Percentiles rank a stretch among this genome's conserved stretches.
Evolutionary conservation across 371 early-diverging fungal genomes (phyloP).

Genomic region (Mortierella sp.): DNA sequence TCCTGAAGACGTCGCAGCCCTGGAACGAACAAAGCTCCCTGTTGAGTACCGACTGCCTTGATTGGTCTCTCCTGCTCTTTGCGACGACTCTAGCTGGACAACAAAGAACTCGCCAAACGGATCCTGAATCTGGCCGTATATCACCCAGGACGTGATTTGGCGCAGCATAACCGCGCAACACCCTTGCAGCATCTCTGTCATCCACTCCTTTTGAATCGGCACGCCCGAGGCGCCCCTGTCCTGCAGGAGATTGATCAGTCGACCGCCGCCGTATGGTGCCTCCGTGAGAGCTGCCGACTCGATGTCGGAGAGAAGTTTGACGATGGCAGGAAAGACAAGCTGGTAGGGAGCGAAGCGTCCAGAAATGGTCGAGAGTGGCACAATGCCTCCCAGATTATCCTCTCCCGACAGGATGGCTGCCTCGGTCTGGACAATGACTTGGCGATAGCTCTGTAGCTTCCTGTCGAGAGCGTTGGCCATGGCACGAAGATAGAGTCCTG

Average conservation of each 20-base stretch:
- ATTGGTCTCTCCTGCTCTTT: not conserved
- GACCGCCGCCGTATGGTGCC: constrained; percentile 63
- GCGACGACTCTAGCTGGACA: constrained; percentile 12
- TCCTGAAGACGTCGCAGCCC: not conserved
- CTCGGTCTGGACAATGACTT: constrained; percentile 70
- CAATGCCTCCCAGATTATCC: constrained; percentile 51
- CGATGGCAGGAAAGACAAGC: constrained; percentile 50
- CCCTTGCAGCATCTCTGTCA: constrained; percentile 66
- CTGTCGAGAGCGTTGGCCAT: constrained; percentile 66
- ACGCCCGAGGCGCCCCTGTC: constrained; percentile 72
- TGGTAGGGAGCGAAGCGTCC: constrained; percentile 49
- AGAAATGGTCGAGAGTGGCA: constrained; percentile 42
- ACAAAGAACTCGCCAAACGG: constrained; percentile 81
- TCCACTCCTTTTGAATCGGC: constrained; percentile 62
- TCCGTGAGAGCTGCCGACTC: constrained; percentile 10
- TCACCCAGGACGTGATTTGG: constrained; percentile 81
- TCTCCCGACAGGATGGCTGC: constrained; percentile 50
- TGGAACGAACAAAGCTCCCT: not conserved
- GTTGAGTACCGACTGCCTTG: not conserved
- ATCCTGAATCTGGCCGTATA: constrained; percentile 77
- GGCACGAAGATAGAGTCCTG: constrained; percentile 59
- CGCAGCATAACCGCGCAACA: constrained; percentile 74
- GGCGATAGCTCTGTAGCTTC: constrained; percentile 68
- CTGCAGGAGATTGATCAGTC: constrained; percentile 70
- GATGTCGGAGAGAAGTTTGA: constrained; percentile 31